Conservation (phyloP, 228 moss, liverwort and hornwort species). For the Sphagnum fallax region DNA sequence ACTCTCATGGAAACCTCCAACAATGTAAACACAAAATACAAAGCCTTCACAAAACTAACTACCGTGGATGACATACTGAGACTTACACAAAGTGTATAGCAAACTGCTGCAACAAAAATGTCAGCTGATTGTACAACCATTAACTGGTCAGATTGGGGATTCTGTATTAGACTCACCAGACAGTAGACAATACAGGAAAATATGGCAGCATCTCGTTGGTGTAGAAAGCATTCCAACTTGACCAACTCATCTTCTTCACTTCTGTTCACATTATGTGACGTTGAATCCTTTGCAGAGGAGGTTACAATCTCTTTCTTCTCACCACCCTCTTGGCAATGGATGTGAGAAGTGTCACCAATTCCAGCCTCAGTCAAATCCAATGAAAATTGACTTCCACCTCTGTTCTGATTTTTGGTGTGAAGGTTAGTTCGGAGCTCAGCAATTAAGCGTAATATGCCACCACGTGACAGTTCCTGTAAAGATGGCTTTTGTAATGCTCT, state of each 20-base stretch:
- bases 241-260: slow-evolving; percentile 4
- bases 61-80: not conserved
- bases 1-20: no score
- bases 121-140: not conserved
- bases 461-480: slow-evolving; percentile 18
- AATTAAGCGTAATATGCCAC: slow-evolving; percentile 12
- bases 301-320: not conserved
- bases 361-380: not conserved
- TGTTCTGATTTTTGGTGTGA: not conserved
- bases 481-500: slow-evolving; percentile 14
- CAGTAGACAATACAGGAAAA: slow-evolving; percentile 29
- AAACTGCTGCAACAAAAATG: not conserved
- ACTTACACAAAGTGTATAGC: not conserved
- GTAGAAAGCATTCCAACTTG: slow-evolving; percentile 18
- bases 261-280: not conserved
- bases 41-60: not conserved
- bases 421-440: slow-evolving; percentile 2
- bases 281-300: not conserved
- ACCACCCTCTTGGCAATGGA: not conserved
- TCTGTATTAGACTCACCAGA: slow-evolving; percentile 10
- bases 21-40: not conserved
- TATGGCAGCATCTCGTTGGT: slow-evolving; percentile 18
- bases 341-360: not conserved
- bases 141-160: not conserved
- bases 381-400: not conserved